Evolutionary conservation across 768 basidiomycete species (phyloP).

Genomic region (Mycena haematopus): DNA sequence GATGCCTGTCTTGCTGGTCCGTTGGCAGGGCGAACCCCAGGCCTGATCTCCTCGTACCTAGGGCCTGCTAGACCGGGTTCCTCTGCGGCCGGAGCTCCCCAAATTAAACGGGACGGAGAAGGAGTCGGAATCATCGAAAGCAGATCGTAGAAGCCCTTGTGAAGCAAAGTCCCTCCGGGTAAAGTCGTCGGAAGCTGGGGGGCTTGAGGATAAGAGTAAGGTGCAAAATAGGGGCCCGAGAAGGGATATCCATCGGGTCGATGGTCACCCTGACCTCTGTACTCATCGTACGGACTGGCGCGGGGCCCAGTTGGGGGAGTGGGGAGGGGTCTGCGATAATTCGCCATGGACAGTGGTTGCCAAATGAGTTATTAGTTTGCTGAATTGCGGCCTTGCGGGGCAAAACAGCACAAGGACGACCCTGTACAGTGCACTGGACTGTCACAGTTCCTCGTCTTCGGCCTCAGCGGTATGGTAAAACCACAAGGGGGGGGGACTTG

Average conservation of each 20-base stretch:
- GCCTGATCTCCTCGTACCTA: constrained; percentile 66
- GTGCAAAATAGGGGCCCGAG: constrained; percentile 48
- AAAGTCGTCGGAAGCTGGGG: constrained; percentile 54
- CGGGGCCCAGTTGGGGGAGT: constrained; percentile 35
- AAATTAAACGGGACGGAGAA: constrained; percentile 69
- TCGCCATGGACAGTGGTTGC: not conserved
- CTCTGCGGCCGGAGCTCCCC: constrained; percentile 49
- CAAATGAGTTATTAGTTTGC: not conserved
- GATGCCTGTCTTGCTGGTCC: constrained; percentile 39
- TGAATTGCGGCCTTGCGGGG: not conserved
- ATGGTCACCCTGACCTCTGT: constrained; percentile 17
- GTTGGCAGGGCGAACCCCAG: constrained; percentile 35
- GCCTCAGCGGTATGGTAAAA: not conserved
- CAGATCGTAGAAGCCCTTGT: constrained; percentile 92
- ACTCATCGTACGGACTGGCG: constrained; percentile 21
- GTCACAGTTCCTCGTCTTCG: not conserved
- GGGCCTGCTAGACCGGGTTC: constrained; percentile 65
- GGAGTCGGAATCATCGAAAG: constrained; percentile 79
- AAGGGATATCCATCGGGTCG: constrained; percentile 46
- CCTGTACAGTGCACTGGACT: not conserved
- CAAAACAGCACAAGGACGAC: not conserved
- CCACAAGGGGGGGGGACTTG: not conserved
- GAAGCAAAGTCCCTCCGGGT: constrained; percentile 74
- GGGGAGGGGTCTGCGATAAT: constrained; percentile 39
- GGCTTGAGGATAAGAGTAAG: constrained; percentile 44